A percentile compares a stretch with the other conserved stretches of the same genome.
Evolutionary conservation across 1,139 yeast genomes (phyloP).

Genomic region (Blastobotrys aristatus): DNA sequence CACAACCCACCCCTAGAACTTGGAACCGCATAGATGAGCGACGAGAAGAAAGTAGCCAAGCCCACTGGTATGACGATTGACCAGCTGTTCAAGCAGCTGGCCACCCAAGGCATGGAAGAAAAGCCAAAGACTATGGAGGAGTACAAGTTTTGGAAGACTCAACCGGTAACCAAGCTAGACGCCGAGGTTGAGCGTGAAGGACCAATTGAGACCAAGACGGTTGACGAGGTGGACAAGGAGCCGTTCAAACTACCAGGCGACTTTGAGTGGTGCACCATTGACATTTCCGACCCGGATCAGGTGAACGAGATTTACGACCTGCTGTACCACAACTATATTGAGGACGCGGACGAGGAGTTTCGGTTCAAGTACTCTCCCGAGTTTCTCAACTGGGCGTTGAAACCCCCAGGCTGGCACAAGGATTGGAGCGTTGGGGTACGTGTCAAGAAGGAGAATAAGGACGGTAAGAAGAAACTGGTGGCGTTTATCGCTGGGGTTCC

Average conservation of each 20-base stretch:
- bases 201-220: constrained; percentile 71
- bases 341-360: constrained; percentile 87
- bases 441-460: no score
- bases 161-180: constrained; percentile 77
- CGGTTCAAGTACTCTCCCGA: constrained; percentile 82
- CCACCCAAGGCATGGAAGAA: constrained; percentile 20
- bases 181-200: constrained; percentile 71
- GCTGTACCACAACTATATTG: constrained; percentile 86
- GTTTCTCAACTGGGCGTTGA: constrained; percentile 88
- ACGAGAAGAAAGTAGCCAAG: constrained; percentile 4
- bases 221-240: constrained; percentile 62
- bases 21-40: no score
- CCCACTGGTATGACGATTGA: constrained; percentile 33
- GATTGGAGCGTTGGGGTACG: constrained; percentile 96
- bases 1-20: no score
- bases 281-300: constrained; percentile 53
- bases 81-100: constrained; percentile 39
- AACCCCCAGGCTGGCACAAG: constrained; percentile 86
- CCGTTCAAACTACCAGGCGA: constrained; percentile 71
- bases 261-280: constrained; percentile 85
- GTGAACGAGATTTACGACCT: constrained; percentile 71
- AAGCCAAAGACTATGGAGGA: constrained; percentile 67
- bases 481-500: constrained; percentile 95
- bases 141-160: constrained; percentile 97
- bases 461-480: constrained; percentile 67